Evolutionary conservation across 768 basidiomycete genomes (phyloP).

Genomic region (Xerocomellus chrysenteron): DNA sequence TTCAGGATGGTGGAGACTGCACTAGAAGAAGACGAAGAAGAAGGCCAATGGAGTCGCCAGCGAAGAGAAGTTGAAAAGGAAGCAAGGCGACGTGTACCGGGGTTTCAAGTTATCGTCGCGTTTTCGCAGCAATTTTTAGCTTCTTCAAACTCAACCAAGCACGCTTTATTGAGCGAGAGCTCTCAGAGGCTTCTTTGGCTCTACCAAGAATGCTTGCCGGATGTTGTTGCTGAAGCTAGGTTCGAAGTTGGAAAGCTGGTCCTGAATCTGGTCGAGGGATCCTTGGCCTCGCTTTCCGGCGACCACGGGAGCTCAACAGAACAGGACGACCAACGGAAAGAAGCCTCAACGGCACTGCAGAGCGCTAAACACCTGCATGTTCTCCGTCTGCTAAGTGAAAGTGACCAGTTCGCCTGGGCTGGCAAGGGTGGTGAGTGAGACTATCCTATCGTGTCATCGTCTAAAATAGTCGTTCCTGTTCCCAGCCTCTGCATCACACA

Average conservation of each 20-base stretch:
- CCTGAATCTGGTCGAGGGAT: slow-evolving; percentile 41
- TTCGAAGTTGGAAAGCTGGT: slow-evolving; percentile 88
- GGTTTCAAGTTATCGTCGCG: slow-evolving; percentile 81
- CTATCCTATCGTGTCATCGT: not conserved
- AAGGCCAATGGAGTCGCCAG: slow-evolving; percentile 73
- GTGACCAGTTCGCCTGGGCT: slow-evolving; percentile 78
- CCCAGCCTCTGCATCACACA: slow-evolving; percentile 50
- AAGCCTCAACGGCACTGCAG: slow-evolving; percentile 35
- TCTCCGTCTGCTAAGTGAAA: slow-evolving; percentile 68
- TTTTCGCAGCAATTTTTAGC: slow-evolving; percentile 59
- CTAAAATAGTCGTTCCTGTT: not conserved
- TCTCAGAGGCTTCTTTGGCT: slow-evolving; percentile 81
- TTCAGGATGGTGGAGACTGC: slow-evolving; percentile 50
- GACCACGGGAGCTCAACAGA: slow-evolving; percentile 6
- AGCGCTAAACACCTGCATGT: slow-evolving; percentile 76
- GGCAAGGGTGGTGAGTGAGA: slow-evolving; percentile 61
- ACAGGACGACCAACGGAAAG: slow-evolving; percentile 15
- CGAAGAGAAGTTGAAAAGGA: slow-evolving; percentile 72
- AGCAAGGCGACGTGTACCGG: slow-evolving; percentile 73
- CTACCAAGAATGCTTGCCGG: slow-evolving; percentile 77
- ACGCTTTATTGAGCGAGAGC: slow-evolving; percentile 71
- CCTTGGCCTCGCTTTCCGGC: slow-evolving; percentile 19
- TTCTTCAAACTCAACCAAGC: slow-evolving; percentile 40
- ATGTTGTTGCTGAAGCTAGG: slow-evolving; percentile 69
- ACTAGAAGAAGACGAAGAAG: slow-evolving; percentile 59